phyloP scores from a whole-genome alignment of 2,329 filamentous ascomycete species.

The Rhinocladiella similis region DNA sequence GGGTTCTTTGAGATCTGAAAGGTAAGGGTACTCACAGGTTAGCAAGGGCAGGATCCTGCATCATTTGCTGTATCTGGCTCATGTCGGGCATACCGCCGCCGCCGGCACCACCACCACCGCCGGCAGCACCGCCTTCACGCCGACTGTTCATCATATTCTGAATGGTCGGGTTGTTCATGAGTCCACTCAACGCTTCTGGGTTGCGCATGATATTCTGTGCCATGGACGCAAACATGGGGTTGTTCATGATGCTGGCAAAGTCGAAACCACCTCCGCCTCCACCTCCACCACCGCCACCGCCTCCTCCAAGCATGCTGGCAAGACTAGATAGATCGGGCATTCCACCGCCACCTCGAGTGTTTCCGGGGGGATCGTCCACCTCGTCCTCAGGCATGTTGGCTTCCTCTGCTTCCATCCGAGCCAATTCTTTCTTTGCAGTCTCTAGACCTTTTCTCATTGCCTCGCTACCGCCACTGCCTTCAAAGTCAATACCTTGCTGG shows the following conservation, averaged over 20 bases:
- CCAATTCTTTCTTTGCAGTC: conserved; percentile 84
- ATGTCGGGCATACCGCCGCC: conserved; percentile 90
- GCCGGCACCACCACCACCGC: conserved; percentile 39
- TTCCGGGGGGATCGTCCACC: conserved; percentile 51
- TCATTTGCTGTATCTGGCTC: conserved; percentile 59
- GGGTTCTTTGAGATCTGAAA: background rate
- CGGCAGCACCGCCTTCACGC: conserved; percentile 58
- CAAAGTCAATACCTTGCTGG: conserved; percentile 84
- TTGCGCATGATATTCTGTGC: conserved; percentile 97
- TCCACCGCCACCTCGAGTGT: conserved; percentile 51
- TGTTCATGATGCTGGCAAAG: conserved; percentile 83
- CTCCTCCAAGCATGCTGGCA: conserved; percentile 67
- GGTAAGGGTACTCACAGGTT: conserved; percentile 72
- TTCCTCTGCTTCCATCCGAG: conserved; percentile 68
- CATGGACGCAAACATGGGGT: conserved; percentile 98
- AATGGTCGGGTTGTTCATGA: conserved; percentile 82
- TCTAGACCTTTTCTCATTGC: conserved; percentile 97
- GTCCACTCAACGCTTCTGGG: conserved; percentile 83
- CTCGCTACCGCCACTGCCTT: conserved; percentile 90
- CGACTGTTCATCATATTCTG: conserved; percentile 33
- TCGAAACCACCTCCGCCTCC: conserved; percentile 75
- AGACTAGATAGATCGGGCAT: conserved; percentile 72
- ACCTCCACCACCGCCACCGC: conserved; percentile 57
- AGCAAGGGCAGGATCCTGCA: conserved; percentile 89
- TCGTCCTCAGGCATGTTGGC: conserved; percentile 52